A percentile compares a stretch with the other conserved stretches of the same genome.
These are phyloP conservation scores for Phytophthora vignae DNA, from an alignment of 352 stramenopile species.

Conservation along the genomic window DNA sequence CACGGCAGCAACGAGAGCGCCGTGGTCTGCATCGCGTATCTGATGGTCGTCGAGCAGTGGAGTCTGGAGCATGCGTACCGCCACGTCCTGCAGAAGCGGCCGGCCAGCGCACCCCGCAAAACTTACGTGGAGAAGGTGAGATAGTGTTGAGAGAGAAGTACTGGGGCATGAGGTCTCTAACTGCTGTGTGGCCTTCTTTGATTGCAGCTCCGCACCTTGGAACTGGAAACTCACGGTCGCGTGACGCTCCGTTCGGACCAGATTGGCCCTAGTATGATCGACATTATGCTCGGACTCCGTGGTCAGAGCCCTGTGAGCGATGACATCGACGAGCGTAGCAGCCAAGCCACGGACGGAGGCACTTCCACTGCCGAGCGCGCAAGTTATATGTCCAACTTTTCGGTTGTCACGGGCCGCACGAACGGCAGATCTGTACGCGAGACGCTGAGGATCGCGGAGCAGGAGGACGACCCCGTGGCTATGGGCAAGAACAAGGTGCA, in stretches of 20 bases:
- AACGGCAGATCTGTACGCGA: slow-evolving; percentile 67
- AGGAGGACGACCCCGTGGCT: slow-evolving; percentile 52
- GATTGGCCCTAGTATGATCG: slow-evolving; percentile 78
- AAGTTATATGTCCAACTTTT: slow-evolving; percentile 74
- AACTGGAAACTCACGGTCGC: slow-evolving; percentile 64
- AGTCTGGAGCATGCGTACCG: slow-evolving; percentile 69
- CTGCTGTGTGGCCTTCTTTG: background rate
- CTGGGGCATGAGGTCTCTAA: background rate
- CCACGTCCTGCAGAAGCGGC: slow-evolving; percentile 66
- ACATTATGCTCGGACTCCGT: slow-evolving; percentile 73
- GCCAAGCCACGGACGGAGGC: slow-evolving; percentile 52
- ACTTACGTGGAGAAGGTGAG: slow-evolving; percentile 73
- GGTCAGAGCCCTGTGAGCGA: slow-evolving; percentile 45
- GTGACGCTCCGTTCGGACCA: slow-evolving; percentile 70
- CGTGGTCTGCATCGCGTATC: slow-evolving; percentile 71
- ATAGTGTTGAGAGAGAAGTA: background rate
- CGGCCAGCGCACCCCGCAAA: slow-evolving; percentile 66
- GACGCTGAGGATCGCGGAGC: slow-evolving; percentile 74
- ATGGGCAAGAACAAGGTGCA: slow-evolving; percentile 24
- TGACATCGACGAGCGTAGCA: slow-evolving; percentile 52
- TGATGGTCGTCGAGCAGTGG: slow-evolving; percentile 69
- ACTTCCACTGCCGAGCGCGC: slow-evolving; percentile 58
- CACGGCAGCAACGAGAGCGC: slow-evolving; percentile 77
- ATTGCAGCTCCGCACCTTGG: slow-evolving; percentile 55
- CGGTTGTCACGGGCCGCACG: slow-evolving; percentile 46